A percentile compares a stretch with the other conserved stretches of the same genome.
These are phyloP conservation scores for Domatiomyces globalis DNA, from an alignment of 2,329 filamentous ascomycete species.

Conservation along the genomic window DNA sequence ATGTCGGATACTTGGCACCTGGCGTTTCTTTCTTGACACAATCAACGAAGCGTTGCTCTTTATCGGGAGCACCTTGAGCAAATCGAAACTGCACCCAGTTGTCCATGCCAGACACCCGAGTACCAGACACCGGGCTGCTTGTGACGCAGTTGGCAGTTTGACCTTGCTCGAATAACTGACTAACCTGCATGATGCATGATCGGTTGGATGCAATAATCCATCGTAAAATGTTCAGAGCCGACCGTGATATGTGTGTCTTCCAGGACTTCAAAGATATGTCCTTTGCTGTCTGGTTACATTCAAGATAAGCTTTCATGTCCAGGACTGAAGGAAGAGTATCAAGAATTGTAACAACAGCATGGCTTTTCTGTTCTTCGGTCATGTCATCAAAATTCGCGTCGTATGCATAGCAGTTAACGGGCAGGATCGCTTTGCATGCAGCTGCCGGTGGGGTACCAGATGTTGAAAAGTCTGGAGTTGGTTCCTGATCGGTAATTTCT, in stretches of 20 bases:
- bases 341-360: slow-evolving; percentile 23
- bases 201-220: slow-evolving; percentile 88
- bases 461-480: background rate
- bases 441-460: background rate
- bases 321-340: slow-evolving; percentile 27
- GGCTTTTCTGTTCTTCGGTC: slow-evolving; percentile 17
- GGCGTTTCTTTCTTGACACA: slow-evolving; percentile 39
- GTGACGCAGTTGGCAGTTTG: slow-evolving; percentile 11
- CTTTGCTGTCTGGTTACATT: slow-evolving; percentile 23
- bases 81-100: slow-evolving; percentile 72
- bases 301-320: slow-evolving; percentile 34
- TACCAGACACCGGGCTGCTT: background rate
- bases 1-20: slow-evolving; percentile 44
- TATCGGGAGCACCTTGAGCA: slow-evolving; percentile 75
- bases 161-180: slow-evolving; percentile 21
- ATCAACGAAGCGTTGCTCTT: slow-evolving; percentile 59
- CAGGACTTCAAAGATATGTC: slow-evolving; percentile 36
- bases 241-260: slow-evolving; percentile 47
- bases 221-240: slow-evolving; percentile 54
- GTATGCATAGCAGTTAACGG: slow-evolving; percentile 21
- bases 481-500: no score
- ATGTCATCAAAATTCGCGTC: slow-evolving; percentile 30
- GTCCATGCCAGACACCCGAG: slow-evolving; percentile 47
- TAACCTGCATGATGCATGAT: slow-evolving; percentile 70
- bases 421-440: background rate